phyloP scores from a whole-genome alignment of 2,329 filamentous ascomycete species.

The Cryphonectria carpinicola region DNA sequence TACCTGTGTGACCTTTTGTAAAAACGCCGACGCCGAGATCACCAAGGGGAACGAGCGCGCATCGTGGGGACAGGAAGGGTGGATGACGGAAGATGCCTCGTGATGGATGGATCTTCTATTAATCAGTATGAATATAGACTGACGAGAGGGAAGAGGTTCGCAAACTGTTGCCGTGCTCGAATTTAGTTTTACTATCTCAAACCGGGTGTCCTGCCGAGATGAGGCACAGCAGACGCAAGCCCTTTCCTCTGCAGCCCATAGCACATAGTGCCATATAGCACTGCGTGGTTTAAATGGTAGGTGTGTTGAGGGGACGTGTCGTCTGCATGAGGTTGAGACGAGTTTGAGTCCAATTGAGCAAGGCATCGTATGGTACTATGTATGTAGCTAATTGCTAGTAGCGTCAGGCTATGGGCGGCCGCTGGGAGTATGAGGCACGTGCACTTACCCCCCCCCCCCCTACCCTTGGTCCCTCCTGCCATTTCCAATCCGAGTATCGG shows the following conservation, averaged over 20 bases:
- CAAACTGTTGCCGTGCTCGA: slow-evolving; percentile 11
- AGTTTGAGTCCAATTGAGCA: neutral
- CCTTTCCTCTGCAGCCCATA: neutral
- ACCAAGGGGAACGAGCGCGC: neutral
- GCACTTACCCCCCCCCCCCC: neutral
- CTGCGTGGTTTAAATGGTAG: neutral
- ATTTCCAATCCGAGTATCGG: neutral
- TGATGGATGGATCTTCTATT: neutral
- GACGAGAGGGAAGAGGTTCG: neutral
- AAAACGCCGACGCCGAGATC: neutral
- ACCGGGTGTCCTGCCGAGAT: neutral
- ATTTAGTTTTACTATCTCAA: neutral
- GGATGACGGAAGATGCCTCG: neutral
- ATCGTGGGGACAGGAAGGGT: neutral
- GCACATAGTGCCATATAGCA: neutral
- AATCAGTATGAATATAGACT: neutral
- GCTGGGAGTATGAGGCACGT: neutral
- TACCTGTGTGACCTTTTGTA: neutral
- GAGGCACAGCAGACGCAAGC: neutral
- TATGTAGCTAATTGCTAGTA: neutral
- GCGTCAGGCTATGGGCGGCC: neutral
- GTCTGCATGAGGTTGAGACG: slow-evolving; percentile 3
- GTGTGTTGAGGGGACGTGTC: neutral
- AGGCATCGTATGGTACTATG: neutral
- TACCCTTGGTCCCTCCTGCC: neutral